Conservation (phyloP, 306 rosid species). For the Lathyrus sativus region DNA sequence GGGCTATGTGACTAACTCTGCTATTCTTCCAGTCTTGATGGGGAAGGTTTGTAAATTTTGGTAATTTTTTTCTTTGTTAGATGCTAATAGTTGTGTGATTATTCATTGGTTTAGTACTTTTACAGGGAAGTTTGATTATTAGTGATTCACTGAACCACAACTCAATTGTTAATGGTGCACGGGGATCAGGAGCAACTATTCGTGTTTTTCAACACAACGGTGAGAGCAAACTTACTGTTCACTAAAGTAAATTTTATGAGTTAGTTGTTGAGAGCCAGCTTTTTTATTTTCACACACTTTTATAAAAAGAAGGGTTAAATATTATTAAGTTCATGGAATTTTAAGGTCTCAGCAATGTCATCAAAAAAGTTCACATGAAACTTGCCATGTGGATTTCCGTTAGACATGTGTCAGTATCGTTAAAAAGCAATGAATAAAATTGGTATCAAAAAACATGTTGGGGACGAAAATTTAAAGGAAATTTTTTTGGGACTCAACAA, state of each 20-base stretch:
- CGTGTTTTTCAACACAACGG: conserved; percentile 87
- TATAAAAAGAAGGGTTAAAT: background rate
- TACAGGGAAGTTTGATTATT: conserved; percentile 80
- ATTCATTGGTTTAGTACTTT: conserved; percentile 7
- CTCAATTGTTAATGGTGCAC: conserved; percentile 89
- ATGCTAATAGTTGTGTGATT: conserved; percentile 4
- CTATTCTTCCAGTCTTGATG: conserved; percentile 79
- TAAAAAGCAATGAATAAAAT: background rate
- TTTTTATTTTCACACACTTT: background rate
- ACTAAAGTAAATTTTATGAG: conserved; percentile 3
- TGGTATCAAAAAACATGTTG: background rate
- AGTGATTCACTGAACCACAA: conserved; percentile 93
- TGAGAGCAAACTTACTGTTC: conserved; percentile 35
- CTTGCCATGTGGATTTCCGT: background rate
- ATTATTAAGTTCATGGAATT: background rate
- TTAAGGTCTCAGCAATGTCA: background rate
- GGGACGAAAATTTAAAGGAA: background rate
- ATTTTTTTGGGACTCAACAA: background rate
- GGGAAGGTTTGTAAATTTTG: conserved; percentile 59
- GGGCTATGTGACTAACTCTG: conserved; percentile 92
- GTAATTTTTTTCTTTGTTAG: conserved; percentile 9
- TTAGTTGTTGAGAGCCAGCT: background rate
- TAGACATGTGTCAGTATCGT: background rate
- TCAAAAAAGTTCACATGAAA: background rate
- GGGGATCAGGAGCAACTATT: conserved; percentile 92